Evolutionary conservation across 805 yeast species (phyloP).

Genomic region (Barnettozyma wickerhamii): DNA sequence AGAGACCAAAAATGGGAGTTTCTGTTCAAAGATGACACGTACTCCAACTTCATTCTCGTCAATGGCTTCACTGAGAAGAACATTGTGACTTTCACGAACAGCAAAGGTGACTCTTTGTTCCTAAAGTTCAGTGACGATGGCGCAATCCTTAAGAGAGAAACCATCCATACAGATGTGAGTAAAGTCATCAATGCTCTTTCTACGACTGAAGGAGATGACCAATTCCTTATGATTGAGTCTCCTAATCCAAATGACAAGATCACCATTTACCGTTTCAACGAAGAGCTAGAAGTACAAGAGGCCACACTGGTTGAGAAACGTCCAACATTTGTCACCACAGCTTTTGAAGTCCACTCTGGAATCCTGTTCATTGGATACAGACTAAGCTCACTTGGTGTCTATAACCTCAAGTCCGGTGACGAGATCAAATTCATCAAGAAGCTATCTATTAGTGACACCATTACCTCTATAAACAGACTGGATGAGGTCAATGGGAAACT

Average conservation of each 20-base stretch:
- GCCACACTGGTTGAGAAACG: constrained; percentile 33
- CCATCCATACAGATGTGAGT: constrained; percentile 28
- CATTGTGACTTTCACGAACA: constrained; percentile 30
- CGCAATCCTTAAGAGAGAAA: constrained; percentile 21
- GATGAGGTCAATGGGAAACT: constrained; percentile 20
- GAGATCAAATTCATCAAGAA: constrained; percentile 35
- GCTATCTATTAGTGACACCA: constrained; percentile 61
- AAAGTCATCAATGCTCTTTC: constrained; percentile 51
- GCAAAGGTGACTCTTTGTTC: constrained; percentile 39
- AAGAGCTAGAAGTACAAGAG: constrained; percentile 25
- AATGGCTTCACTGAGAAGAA: constrained; percentile 36
- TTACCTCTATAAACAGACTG: constrained; percentile 48
- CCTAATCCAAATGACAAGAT: constrained; percentile 63
- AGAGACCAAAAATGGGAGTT: constrained; percentile 26
- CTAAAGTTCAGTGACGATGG: constrained; percentile 38
- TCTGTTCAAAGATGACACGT: constrained; percentile 21
- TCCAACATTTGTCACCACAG: constrained; percentile 53
- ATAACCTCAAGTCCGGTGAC: constrained; percentile 31
- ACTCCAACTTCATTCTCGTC: constrained; percentile 39
- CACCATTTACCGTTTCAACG: constrained; percentile 35
- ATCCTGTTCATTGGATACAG: constrained; percentile 66
- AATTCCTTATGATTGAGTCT: constrained; percentile 51
- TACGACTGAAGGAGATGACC: constrained; percentile 21
- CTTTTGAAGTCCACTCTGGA: constrained; percentile 40
- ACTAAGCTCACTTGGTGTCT: constrained; percentile 59